These are phyloP conservation scores for Oleoguttula mirabilis DNA, from an alignment of 495 filamentous ascomycete species.

Conservation along the genomic window DNA sequence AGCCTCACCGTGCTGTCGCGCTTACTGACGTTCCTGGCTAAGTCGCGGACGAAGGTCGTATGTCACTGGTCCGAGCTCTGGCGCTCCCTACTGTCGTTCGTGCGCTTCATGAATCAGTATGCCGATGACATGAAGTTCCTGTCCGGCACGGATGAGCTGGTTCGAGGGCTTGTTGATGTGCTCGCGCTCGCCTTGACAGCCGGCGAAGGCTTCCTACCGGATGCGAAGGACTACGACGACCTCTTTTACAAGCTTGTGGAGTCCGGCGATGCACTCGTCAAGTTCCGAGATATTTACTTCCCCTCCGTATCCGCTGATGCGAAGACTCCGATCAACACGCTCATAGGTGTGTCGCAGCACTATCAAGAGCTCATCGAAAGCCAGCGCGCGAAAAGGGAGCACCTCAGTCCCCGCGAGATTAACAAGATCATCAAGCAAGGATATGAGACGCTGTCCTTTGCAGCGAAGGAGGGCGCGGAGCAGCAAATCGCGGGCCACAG, in stretches of 20 bases:
- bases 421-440: slow-evolving; percentile 87
- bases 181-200: slow-evolving; percentile 73
- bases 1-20: slow-evolving; percentile 36
- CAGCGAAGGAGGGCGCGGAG: slow-evolving; percentile 67
- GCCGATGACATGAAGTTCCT: slow-evolving; percentile 56
- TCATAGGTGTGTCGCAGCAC: slow-evolving; percentile 74
- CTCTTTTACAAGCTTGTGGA: slow-evolving; percentile 97
- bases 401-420: slow-evolving; percentile 72
- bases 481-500: no score
- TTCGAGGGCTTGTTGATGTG: slow-evolving; percentile 69
- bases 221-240: slow-evolving; percentile 80
- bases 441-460: slow-evolving; percentile 84
- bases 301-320: slow-evolving; percentile 42
- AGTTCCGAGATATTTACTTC: slow-evolving; percentile 67
- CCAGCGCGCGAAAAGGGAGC: slow-evolving; percentile 37
- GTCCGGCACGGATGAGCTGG: slow-evolving; percentile 44
- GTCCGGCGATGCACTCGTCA: slow-evolving; percentile 67
- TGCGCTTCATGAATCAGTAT: slow-evolving; percentile 85
- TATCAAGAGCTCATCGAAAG: slow-evolving; percentile 61
- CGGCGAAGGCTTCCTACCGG: slow-evolving; percentile 88
- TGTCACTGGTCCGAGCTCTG: slow-evolving; percentile 98
- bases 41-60: slow-evolving; percentile 20
- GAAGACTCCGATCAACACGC: slow-evolving; percentile 57
- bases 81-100: slow-evolving; percentile 74
- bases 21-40: slow-evolving; percentile 52